These are phyloP conservation scores for Lactarius akahatsu DNA, from an alignment of 768 basidiomycete species.

Conservation along the genomic window DNA sequence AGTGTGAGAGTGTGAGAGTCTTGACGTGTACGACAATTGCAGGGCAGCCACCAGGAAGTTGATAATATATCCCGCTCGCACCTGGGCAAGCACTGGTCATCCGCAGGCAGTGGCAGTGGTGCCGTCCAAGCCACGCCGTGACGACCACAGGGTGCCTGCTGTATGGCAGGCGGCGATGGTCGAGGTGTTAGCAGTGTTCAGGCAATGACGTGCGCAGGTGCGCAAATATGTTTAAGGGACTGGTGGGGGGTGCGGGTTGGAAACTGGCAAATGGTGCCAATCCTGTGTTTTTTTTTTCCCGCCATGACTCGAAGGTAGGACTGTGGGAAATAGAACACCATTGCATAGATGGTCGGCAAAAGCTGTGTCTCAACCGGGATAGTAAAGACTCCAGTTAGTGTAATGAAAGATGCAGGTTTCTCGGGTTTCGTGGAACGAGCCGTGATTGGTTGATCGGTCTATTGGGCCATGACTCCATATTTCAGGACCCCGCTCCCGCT, in stretches of 20 bases:
- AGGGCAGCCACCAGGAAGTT: background rate
- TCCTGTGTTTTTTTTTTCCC: background rate
- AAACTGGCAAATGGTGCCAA: background rate
- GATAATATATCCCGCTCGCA: constrained; percentile 48
- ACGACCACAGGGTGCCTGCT: background rate
- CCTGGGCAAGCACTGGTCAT: constrained; percentile 55
- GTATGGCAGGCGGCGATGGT: background rate
- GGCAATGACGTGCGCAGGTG: background rate
- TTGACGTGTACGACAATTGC: background rate
- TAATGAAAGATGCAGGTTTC: background rate
- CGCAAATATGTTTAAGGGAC: background rate
- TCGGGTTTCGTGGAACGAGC: constrained; percentile 64
- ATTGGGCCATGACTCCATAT: constrained; percentile 40
- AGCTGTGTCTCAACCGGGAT: constrained; percentile 57
- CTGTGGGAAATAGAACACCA: constrained; percentile 32
- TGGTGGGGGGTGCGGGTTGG: background rate
- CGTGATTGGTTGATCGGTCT: constrained; percentile 48
- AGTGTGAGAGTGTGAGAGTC: background rate
- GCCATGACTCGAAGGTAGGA: constrained; percentile 34
- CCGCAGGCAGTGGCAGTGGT: constrained; percentile 59
- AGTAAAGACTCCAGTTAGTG: constrained; percentile 31
- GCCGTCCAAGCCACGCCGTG: constrained; percentile 28
- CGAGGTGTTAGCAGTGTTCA: background rate
- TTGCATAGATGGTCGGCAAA: constrained; percentile 49
- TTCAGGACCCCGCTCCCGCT: constrained; percentile 3